Conservation (phyloP, 2,329 filamentous ascomycete genomes). For the Pseudocercospora pini-densiflorae region DNA sequence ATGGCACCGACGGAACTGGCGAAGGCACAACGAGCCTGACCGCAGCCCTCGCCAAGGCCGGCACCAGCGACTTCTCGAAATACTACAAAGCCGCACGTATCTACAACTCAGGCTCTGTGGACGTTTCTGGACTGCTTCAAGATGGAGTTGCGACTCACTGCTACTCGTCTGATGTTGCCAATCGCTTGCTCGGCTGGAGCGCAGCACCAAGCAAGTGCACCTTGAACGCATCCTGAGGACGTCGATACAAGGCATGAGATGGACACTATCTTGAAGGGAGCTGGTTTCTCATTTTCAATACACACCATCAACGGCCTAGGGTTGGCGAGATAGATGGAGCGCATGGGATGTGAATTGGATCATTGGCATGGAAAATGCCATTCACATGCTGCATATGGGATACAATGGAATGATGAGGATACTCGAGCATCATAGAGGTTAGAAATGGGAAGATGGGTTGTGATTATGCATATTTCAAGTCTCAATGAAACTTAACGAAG, state of each 20-base stretch:
- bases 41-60: slow-evolving; percentile 26
- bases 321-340: background rate
- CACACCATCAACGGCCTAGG: too few species aligned
- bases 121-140: background rate
- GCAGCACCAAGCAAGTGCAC: slow-evolving; percentile 2
- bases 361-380: too few species aligned
- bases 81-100: slow-evolving; percentile 53
- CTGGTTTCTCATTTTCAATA: too few species aligned
- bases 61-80: slow-evolving; percentile 40
- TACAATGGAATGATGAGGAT: too few species aligned
- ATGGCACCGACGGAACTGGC: slow-evolving; percentile 47
- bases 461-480: too few species aligned
- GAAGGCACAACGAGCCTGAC: slow-evolving; percentile 48
- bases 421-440: too few species aligned
- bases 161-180: slow-evolving; percentile 23
- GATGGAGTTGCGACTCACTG: slow-evolving; percentile 8
- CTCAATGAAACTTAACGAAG: too few species aligned
- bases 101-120: slow-evolving; percentile 51
- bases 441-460: too few species aligned
- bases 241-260: background rate
- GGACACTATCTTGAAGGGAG: too few species aligned
- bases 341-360: too few species aligned
- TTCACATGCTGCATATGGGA: too few species aligned
- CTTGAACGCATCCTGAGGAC: background rate
- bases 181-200: slow-evolving; percentile 17